phyloP scores from a whole-genome alignment of 805 yeast genomes.

The Myxozyma udenii region DNA sequence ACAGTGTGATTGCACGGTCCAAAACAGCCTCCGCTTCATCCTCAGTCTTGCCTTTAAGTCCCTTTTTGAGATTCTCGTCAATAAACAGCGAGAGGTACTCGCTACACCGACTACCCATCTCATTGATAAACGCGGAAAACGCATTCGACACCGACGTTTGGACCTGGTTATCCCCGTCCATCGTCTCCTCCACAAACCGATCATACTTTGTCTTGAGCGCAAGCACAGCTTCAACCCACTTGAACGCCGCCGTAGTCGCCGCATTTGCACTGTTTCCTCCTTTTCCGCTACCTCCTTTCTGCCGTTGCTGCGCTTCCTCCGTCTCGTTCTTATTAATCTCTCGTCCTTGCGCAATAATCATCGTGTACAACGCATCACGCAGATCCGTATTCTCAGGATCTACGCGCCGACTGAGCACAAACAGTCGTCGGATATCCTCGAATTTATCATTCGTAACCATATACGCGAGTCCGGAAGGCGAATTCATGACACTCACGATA shows the following conservation, averaged over 20 bases:
- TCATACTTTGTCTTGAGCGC: conserved; percentile 52
- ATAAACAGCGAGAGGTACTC: conserved; percentile 58
- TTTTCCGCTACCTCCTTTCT: conserved; percentile 8
- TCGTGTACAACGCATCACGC: conserved; percentile 47
- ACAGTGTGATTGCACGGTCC: conserved; percentile 56
- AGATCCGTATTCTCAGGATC: conserved; percentile 53
- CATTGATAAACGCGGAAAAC: conserved; percentile 49
- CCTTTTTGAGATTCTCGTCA: conserved; percentile 55
- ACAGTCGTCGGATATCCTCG: conserved; percentile 48
- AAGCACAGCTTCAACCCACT: conserved; percentile 64
- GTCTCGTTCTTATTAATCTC: conserved; percentile 36
- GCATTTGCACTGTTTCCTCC: conserved; percentile 18
- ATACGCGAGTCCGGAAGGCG: conserved; percentile 53
- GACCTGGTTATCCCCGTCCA: conserved; percentile 49
- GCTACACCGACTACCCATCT: conserved; percentile 18
- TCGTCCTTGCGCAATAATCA: conserved; percentile 49
- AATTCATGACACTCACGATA: conserved; percentile 55
- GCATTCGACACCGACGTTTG: conserved; percentile 59
- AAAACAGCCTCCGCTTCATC: conserved; percentile 50
- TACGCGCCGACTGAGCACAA: conserved; percentile 51
- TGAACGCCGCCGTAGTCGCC: conserved; percentile 54
- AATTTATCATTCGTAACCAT: conserved; percentile 54
- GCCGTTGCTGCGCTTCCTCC: conserved; percentile 3
- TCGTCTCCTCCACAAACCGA: conserved; percentile 47
- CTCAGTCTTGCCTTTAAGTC: conserved; percentile 48